Percentiles rank a stretch among this genome's conserved stretches.
phyloP scores from a whole-genome alignment of 208 protist genomes.

The Leishmania tropica region DNA sequence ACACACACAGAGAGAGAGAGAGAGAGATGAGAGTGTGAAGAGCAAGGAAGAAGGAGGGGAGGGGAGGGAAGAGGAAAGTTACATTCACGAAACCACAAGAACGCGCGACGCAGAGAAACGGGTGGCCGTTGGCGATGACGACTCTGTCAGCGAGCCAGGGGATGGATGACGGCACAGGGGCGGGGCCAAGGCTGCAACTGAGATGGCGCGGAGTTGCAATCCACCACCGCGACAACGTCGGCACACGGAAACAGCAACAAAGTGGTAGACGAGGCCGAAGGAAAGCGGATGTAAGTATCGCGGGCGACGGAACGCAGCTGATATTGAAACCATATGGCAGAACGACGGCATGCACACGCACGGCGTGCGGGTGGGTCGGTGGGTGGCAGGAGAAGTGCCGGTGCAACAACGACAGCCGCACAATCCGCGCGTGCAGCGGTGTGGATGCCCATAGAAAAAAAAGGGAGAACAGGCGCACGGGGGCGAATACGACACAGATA shows the following conservation, averaged over 20 bases:
- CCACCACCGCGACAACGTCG: neutral
- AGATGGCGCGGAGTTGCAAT: neutral
- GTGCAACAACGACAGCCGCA: neutral
- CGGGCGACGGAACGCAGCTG: neutral
- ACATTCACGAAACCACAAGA: too few relatives aligned
- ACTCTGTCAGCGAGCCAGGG: too few relatives aligned
- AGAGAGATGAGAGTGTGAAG: neutral
- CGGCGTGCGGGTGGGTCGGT: neutral
- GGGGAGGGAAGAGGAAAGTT: neutral
- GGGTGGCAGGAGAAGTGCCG: neutral
- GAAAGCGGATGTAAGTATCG: neutral
- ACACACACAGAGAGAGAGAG: too few relatives aligned
- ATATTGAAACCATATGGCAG: neutral
- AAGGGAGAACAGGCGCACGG: neutral
- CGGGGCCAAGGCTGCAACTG: neutral
- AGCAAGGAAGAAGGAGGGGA: neutral
- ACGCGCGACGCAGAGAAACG: neutral
- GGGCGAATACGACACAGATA: neutral
- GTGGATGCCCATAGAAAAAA: neutral
- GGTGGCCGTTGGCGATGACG: too few relatives aligned
- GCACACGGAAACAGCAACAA: neutral
- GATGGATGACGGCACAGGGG: too few relatives aligned
- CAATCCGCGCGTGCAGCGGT: too few relatives aligned
- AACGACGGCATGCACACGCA: neutral
- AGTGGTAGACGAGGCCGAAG: neutral